Conservation (phyloP, 306 rosid species). For the Calophaca sinica region DNA sequence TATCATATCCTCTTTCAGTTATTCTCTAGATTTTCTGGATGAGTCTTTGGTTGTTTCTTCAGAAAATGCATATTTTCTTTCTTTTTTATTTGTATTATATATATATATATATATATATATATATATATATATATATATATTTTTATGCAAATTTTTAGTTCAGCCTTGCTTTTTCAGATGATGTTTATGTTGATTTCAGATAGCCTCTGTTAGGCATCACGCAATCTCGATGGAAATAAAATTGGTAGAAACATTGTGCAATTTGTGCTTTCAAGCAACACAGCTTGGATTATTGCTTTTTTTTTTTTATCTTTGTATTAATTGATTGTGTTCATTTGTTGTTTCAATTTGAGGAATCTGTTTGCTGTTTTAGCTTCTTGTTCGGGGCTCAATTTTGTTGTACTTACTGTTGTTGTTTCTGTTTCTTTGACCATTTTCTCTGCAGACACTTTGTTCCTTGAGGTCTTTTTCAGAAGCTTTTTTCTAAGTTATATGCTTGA, state of each 20-base stretch:
- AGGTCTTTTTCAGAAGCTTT: background rate
- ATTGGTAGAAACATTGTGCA: constrained; percentile 40
- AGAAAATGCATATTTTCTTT: constrained; percentile 28
- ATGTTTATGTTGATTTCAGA: constrained; percentile 8
- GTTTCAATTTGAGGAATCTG: constrained; percentile 36
- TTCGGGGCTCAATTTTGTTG: constrained; percentile 5
- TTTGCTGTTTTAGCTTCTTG: constrained; percentile 25
- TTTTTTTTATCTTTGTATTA: background rate
- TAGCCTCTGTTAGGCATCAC: constrained; percentile 23
- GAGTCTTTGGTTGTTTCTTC: constrained; percentile 8
- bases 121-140: background rate
- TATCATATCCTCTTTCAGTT: background rate
- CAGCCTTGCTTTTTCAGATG: constrained; percentile 16
- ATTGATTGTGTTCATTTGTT: background rate
- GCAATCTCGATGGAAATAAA: background rate
- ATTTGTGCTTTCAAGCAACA: constrained; percentile 34
- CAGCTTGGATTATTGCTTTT: constrained; percentile 19
- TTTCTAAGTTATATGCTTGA: constrained; percentile 44
- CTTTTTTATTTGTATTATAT: background rate
- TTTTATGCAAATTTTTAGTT: background rate
- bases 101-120: background rate
- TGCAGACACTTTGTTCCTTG: constrained; percentile 57
- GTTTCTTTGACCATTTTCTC: constrained; percentile 32
- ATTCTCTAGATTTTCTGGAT: background rate
- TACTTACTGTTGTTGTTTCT: constrained; percentile 20